These are phyloP conservation scores for Epichloe sylvatica DNA, from an alignment of 2,329 filamentous ascomycete genomes.

Conservation along the genomic window DNA sequence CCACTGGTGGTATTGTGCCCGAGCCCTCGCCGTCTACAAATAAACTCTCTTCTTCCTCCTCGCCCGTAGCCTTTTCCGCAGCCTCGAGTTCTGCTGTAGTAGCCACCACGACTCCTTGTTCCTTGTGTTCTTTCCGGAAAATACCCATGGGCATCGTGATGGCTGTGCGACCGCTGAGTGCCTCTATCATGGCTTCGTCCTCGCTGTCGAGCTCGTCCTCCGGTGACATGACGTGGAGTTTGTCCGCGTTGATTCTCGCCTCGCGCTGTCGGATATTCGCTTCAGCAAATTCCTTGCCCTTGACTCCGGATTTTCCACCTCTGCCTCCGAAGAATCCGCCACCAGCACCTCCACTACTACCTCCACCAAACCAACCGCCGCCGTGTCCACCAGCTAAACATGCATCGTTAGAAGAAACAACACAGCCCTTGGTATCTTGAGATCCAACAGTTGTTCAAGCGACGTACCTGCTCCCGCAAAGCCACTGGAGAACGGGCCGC, in stretches of 20 bases:
- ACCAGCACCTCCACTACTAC: conserved; percentile 14
- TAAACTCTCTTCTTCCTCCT: conserved; percentile 32
- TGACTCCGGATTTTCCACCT: conserved; percentile 17
- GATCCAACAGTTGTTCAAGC: not conserved
- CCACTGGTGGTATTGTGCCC: conserved; percentile 13
- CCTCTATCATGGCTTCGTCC: conserved; percentile 27
- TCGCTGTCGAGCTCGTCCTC: conserved; percentile 32
- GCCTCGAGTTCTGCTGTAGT: conserved; percentile 45
- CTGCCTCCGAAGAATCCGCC: conserved; percentile 16
- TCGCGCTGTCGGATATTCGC: conserved; percentile 23
- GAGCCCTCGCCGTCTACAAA: conserved; percentile 26
- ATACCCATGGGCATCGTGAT: conserved; percentile 41
- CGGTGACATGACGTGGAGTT: conserved; percentile 31
- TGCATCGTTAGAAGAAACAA: conserved; percentile 2
- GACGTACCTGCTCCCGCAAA: conserved; percentile 13
- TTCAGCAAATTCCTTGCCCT: conserved; percentile 27
- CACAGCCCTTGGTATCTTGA: not conserved
- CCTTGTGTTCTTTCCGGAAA: conserved; percentile 38
- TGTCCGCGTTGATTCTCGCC: conserved; percentile 41
- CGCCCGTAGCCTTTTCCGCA: conserved; percentile 31
- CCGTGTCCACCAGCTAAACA: conserved; percentile 10
- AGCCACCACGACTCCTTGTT: conserved; percentile 38
- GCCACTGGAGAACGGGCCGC: conserved; percentile 26
- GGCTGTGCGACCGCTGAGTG: conserved; percentile 17
- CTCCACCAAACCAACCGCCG: conserved; percentile 19